Percentiles rank a stretch among this genome's conserved stretches.
Evolutionary conservation across 202 grass and related monocot species (phyloP).

Genomic region (Sporobolus alterniflorus): DNA sequence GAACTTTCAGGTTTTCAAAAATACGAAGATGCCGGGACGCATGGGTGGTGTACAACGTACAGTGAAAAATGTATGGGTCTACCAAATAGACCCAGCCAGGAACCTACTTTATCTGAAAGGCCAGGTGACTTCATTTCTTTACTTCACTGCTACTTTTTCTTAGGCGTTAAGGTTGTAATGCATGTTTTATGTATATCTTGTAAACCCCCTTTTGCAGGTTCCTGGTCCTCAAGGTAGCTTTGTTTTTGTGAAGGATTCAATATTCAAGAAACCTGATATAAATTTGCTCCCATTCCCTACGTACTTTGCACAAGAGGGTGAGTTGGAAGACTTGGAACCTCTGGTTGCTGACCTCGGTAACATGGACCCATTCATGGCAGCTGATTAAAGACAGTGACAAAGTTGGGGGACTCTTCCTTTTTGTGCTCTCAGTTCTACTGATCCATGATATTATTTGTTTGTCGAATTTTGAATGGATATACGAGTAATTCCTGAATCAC

Average conservation of each 20-base stretch:
- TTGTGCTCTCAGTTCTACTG: constrained; percentile 28
- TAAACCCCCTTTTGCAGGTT: constrained; percentile 57
- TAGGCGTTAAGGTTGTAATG: constrained; percentile 22
- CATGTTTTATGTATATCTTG: background rate
- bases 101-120: constrained; percentile 95
- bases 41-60: constrained; percentile 95
- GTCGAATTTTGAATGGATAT: constrained; percentile 43
- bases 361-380: constrained; percentile 83
- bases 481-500: constrained; percentile 28
- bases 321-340: constrained; percentile 53
- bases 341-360: constrained; percentile 81
- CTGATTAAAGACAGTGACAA: constrained; percentile 55
- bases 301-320: constrained; percentile 74
- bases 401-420: background rate
- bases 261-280: constrained; percentile 90
- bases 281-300: constrained; percentile 87
- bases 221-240: constrained; percentile 95
- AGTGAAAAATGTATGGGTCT: constrained; percentile 97
- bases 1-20: constrained; percentile 94
- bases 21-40: constrained; percentile 89
- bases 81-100: constrained; percentile 93
- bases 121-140: constrained; percentile 60
- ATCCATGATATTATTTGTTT: constrained; percentile 17
- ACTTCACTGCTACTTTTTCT: background rate
- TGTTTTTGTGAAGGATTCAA: constrained; percentile 90